Conservation (phyloP, 352 stramenopile species). For the Achlya hypogyna region DNA sequence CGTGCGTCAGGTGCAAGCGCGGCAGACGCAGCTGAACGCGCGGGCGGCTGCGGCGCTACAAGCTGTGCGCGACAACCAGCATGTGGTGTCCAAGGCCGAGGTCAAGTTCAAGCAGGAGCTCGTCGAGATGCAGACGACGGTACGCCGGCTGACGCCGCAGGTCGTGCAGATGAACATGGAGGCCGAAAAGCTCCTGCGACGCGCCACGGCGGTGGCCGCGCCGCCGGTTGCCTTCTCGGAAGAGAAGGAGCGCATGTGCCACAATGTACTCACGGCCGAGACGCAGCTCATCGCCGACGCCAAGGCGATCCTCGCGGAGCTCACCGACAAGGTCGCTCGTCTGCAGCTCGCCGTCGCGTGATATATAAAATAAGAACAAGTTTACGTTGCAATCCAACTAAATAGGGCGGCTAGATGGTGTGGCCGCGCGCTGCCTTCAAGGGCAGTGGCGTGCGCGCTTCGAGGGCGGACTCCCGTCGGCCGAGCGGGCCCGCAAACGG, state of each 20-base stretch:
- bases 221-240: conserved; percentile 30
- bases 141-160: conserved; percentile 60
- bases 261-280: conserved; percentile 67
- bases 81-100: conserved; percentile 60
- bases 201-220: conserved; percentile 17
- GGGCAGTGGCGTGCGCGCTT: background rate
- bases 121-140: conserved; percentile 45
- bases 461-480: background rate
- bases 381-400: too few relatives aligned
- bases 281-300: conserved; percentile 75
- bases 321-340: conserved; percentile 44
- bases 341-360: conserved; percentile 19
- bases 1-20: conserved; percentile 46
- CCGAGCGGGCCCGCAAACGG: background rate
- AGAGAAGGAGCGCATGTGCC: conserved; percentile 78
- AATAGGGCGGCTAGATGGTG: background rate
- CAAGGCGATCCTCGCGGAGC: conserved; percentile 56
- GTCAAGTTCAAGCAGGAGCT: conserved; percentile 61
- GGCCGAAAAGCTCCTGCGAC: conserved; percentile 45
- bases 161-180: conserved; percentile 61
- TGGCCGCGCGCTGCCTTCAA: background rate
- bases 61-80: conserved; percentile 76
- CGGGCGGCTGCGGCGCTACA: conserved; percentile 67
- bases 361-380: background rate
- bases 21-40: conserved; percentile 66